Base-by-base conservation (phyloP, 257 asterid genomes). In the Datura wrightii region DNA sequence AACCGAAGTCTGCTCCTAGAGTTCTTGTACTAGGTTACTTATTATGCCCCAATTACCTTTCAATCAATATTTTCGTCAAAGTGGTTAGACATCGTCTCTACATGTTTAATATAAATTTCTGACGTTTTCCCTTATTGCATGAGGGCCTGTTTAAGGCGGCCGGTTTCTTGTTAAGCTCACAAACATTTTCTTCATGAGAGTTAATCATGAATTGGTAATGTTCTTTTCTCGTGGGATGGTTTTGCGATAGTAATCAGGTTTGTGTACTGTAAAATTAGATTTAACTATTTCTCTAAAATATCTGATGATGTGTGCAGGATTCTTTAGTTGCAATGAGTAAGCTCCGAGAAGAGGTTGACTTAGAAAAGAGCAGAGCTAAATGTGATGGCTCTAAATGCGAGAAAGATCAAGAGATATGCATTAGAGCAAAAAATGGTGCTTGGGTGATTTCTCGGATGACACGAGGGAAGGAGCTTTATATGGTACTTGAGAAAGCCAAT, bases 401-500 rank as follows among this genome's bases (percentile, higher is more conserved):
- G 85, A 94, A 93, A 88, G 98, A 93, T 87, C 87, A 91, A 62
- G 98, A 94, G 88, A 66, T 93, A 72, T 92, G 97, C 86, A 92
- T 92, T 85, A 92, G 98, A 90, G 97, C 94, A 18, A 97, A 92
- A 92, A 97, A 97, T 92, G 94, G 90, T 84, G 97, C 99, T 76
- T 97, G 98, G 99, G 91, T 94, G 83, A 93, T 97, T 62, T 98
- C 97, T 74, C 93, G 94, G 79, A 87, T 92, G 56, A 90, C 93
- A 39, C 87, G 95, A 86, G 98, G 97, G 83, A 95, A 93, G 91
- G 99, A 94, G 88, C 98, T 97, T 41, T 95, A 92, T 82, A 90
- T 97, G 98, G 98, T 93, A 87, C 96, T 97, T 67, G 99, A 97
- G 92, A 97, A 95, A 92, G 98, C 97, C 85, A 91, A 84, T 88